Percentiles rank a stretch among this genome's conserved stretches.
phyloP scores from a whole-genome alignment of 345 rosid species.

The Isatis tinctoria region DNA sequence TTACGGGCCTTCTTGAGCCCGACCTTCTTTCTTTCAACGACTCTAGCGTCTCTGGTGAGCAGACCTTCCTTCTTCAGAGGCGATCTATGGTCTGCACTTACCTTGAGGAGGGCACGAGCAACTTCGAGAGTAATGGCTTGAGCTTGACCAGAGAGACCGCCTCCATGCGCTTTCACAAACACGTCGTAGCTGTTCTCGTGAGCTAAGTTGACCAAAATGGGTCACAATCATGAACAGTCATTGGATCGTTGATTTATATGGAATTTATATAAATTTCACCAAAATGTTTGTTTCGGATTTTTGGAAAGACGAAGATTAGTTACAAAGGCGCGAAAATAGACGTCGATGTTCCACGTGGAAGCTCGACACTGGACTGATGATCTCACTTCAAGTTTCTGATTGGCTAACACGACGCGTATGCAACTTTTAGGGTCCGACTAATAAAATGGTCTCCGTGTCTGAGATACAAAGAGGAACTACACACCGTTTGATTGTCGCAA shows the following conservation, averaged over 20 bases:
- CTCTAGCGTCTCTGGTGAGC: slow-evolving; percentile 80
- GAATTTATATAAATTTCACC: too few relatives aligned
- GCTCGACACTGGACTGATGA: slow-evolving; percentile 30
- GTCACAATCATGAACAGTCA: too few relatives aligned
- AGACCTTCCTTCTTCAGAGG: slow-evolving; percentile 82
- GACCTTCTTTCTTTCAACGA: slow-evolving; percentile 90
- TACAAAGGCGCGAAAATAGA: slow-evolving; percentile 40
- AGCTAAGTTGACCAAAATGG: too few relatives aligned
- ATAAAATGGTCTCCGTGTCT: slow-evolving; percentile 18
- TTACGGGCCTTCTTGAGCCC: slow-evolving; percentile 98
- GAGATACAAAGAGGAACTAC: slow-evolving; percentile 1
- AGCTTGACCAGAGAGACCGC: slow-evolving; percentile 95
- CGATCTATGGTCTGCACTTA: slow-evolving; percentile 62
- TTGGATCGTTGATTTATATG: too few relatives aligned
- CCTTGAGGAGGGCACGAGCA: slow-evolving; percentile 86
- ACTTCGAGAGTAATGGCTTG: slow-evolving; percentile 89
- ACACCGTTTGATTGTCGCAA: not conserved
- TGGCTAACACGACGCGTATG: slow-evolving; percentile 39
- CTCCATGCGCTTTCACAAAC: slow-evolving; percentile 92
- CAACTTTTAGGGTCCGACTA: not conserved
- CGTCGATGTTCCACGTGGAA: slow-evolving; percentile 52
- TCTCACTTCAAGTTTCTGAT: slow-evolving; percentile 27
- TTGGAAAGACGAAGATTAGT: not conserved
- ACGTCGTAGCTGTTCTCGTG: slow-evolving; percentile 81
- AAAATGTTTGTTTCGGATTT: not conserved